Base-by-base conservation (phyloP, 208 protist genomes). In the Novymonas esmeraldas region DNA sequence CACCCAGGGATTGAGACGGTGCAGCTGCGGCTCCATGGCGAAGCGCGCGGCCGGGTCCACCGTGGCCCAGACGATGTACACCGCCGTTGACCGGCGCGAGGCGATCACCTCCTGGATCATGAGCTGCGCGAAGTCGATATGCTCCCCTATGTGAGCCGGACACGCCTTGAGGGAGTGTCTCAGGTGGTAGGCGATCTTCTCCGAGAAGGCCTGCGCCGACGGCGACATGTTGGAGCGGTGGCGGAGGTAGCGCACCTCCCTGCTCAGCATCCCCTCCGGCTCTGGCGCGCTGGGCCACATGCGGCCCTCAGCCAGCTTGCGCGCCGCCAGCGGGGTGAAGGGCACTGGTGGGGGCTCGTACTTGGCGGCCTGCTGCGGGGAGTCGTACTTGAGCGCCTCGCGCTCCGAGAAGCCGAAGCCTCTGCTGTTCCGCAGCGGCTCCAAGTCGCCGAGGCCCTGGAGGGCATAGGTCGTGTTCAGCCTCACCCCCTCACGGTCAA, bases 11-110 rank as follows among this genome's bases (percentile, higher is more conserved):
- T 94, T 93, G 28, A 97, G 78, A 16, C 85, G 87, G 50, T 89
- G 82, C 49, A 97, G 70, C 36, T 87, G 76, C 16, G 92, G 89
- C 81, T 97, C 92, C 26, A 97, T 52, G 51, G 87, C 88, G 63
- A 93, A 95, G 45, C 92, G 87, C 13, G 89, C 85, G 0, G 66
- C 84, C 0, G 86, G 84, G 70, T 97, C 84, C n/a, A 97, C 88
- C 3, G 92, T 97, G 24, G 76, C 81, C 90, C 92, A 97, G 9
- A 97, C 89, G 80, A 97, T 92, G 71, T 97, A 97, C 61, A 97
- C 75, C 64, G 89, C 58, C 74, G 85, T 90, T n/a, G 88, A 94
- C 11, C 90, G 85, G 3, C 89, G 85, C 28, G 92, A 95, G 11
- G 79, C 87, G 14, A 97, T 31, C 14, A 95, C 89, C 65, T 95